Percentiles rank a stretch among this genome's conserved stretches.
Conservation (phyloP, 768 basidiomycete species). For the Strobilomyces dryophilus region DNA sequence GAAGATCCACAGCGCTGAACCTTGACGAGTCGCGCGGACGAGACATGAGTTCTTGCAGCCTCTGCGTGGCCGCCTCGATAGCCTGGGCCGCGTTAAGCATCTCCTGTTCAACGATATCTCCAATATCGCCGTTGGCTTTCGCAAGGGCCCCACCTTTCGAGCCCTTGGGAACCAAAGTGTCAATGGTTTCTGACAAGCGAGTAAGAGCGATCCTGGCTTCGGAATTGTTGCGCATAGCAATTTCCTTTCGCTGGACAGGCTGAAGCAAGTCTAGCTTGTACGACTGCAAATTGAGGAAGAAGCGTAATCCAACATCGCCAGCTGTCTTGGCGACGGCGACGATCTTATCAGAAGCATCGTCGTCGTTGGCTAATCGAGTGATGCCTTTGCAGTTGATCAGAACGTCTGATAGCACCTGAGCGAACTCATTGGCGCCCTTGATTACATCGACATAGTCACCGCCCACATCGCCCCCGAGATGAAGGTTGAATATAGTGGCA, state of each 20-base stretch:
- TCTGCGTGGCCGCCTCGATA: conserved; percentile 89
- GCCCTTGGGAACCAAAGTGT: conserved; percentile 81
- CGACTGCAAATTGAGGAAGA: conserved; percentile 95
- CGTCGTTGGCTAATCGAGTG: conserved; percentile 86
- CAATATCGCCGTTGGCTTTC: conserved; percentile 87
- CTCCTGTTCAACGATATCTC: conserved; percentile 94
- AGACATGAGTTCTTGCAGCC: conserved; percentile 86
- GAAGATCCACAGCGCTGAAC: conserved; percentile 86
- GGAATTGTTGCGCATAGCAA: conserved; percentile 86
- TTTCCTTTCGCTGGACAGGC: conserved; percentile 70
- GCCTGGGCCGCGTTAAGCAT: conserved; percentile 91
- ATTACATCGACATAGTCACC: conserved; percentile 98
- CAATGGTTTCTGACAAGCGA: conserved; percentile 85
- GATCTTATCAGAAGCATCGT: conserved; percentile 90
- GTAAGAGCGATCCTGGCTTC: conserved; percentile 78
- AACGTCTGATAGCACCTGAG: conserved; percentile 89
- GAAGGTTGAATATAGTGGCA: conserved; percentile 89
- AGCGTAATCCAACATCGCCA: conserved; percentile 84
- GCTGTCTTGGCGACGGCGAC: conserved; percentile 77
- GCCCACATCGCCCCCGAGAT: conserved; percentile 79
- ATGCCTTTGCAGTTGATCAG: conserved; percentile 93
- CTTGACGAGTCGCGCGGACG: conserved; percentile 85
- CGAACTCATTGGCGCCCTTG: conserved; percentile 94
- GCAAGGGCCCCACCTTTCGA: conserved; percentile 63
- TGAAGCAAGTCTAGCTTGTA: conserved; percentile 86